phyloP scores from a whole-genome alignment of 345 rosid species.

The Gossypium ekmanianum region DNA sequence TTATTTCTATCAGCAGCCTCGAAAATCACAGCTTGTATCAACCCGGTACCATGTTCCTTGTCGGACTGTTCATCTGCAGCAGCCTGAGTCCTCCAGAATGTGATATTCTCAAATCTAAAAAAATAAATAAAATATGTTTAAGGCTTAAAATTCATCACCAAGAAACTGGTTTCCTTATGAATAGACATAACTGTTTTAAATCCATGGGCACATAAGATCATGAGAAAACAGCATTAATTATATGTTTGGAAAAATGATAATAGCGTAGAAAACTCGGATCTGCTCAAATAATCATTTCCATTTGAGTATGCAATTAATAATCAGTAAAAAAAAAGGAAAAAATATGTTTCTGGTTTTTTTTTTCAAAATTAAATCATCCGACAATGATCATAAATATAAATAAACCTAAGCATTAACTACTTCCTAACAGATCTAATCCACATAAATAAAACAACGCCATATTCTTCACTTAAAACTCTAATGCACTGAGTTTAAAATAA shows the following conservation, averaged over 20 bases:
- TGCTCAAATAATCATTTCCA: not conserved
- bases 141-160: slow-evolving; percentile 6
- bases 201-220: not conserved
- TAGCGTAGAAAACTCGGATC: not conserved
- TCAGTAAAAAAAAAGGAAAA: not conserved
- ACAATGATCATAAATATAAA: not conserved
- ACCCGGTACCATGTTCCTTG: slow-evolving; percentile 45
- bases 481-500: not conserved
- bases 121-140: not conserved
- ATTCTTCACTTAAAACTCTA: not conserved
- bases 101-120: slow-evolving; percentile 69
- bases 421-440: slow-evolving; percentile 14
- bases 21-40: slow-evolving; percentile 79
- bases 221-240: not conserved
- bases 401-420: not conserved
- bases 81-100: slow-evolving; percentile 61
- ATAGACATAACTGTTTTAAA: not conserved
- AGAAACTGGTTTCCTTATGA: not conserved
- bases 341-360: no score
- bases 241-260: not conserved
- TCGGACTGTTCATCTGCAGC: slow-evolving; percentile 43
- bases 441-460: not conserved
- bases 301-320: not conserved
- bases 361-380: not conserved
- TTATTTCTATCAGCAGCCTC: slow-evolving; percentile 91